phyloP scores from a whole-genome alignment of 768 basidiomycete genomes.

The Infundibulicybe gibba region DNA sequence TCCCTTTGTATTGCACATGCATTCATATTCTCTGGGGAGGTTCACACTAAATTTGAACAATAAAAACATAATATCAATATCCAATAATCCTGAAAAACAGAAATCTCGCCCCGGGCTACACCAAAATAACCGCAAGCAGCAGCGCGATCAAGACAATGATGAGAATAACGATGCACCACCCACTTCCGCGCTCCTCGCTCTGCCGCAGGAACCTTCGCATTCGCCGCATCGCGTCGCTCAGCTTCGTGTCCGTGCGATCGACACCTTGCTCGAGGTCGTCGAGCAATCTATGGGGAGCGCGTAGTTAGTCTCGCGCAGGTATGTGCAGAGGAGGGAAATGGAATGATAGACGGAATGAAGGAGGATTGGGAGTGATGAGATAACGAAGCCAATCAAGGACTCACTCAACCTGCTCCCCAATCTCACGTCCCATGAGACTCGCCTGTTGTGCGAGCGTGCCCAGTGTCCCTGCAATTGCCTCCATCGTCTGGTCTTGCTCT shows the following conservation, averaged over 20 bases:
- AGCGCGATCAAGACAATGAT: conserved; percentile 77
- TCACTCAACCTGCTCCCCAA: conserved; percentile 88
- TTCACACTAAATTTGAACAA: too few species aligned
- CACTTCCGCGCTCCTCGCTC: conserved; percentile 87
- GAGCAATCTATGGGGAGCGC: conserved; percentile 59
- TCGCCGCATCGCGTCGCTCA: conserved; percentile 59
- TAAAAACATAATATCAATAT: too few species aligned
- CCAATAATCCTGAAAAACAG: too few species aligned
- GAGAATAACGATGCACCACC: conserved; percentile 86
- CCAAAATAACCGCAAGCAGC: conserved; percentile 74
- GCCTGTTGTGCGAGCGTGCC: conserved; percentile 87
- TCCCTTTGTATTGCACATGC: too few species aligned
- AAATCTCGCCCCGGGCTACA: too few species aligned
- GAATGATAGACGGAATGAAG: too few species aligned
- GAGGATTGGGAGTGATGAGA: too few species aligned
- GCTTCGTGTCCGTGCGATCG: conserved; percentile 62
- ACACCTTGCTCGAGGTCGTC: conserved; percentile 75
- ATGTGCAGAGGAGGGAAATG: too few species aligned
- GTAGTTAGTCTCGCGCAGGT: background rate
- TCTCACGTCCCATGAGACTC: conserved; percentile 91
- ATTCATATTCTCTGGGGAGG: too few species aligned
- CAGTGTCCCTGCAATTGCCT: conserved; percentile 83
- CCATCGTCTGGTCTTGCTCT: conserved; percentile 88
- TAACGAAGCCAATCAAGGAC: too few species aligned
- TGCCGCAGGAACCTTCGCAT: conserved; percentile 82